Evolutionary conservation across 768 basidiomycete species (phyloP).

Genomic region (Mycena maculata): DNA sequence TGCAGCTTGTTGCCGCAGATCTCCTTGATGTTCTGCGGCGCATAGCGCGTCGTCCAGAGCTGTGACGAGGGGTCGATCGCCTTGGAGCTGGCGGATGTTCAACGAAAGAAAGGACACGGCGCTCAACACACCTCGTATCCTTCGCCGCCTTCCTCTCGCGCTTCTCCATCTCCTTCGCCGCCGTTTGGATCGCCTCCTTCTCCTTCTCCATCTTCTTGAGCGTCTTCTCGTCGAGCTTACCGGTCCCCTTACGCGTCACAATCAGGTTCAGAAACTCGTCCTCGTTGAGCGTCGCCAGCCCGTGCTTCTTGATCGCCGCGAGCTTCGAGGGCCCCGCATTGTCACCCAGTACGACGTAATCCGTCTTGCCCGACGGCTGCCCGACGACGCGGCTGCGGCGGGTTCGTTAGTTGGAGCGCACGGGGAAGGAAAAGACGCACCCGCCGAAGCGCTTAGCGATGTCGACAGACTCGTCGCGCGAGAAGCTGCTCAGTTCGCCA

Average conservation of each 20-base stretch:
- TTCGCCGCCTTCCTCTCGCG: conserved; percentile 69
- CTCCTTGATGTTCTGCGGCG: conserved; percentile 87
- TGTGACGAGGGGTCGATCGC: conserved; percentile 65
- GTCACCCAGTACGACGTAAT: conserved; percentile 88
- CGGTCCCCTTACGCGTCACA: conserved; percentile 70
- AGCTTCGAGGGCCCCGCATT: conserved; percentile 92
- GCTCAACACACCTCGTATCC: conserved; percentile 34
- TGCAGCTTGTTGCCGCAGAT: conserved; percentile 95
- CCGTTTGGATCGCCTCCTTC: conserved; percentile 75
- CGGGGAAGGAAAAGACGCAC: conserved; percentile 61
- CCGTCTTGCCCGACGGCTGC: conserved; percentile 91
- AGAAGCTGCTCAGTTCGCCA: conserved; percentile 88
- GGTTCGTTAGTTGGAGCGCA: neutral
- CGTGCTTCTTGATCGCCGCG: conserved; percentile 85
- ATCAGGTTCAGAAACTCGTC: conserved; percentile 91
- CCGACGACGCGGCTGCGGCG: conserved; percentile 80
- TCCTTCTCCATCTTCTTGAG: conserved; percentile 87
- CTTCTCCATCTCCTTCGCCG: conserved; percentile 83
- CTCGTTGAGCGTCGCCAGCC: conserved; percentile 80
- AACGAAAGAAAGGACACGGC: neutral
- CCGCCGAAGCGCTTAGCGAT: conserved; percentile 94
- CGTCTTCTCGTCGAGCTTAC: conserved; percentile 79
- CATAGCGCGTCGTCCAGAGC: conserved; percentile 96
- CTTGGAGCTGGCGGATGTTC: conserved; percentile 38
- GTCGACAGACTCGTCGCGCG: conserved; percentile 88